Percentiles rank a stretch among this genome's conserved stretches.
Conservation (phyloP, 2,329 filamentous ascomycete species). For the Polychaeton citri region DNA sequence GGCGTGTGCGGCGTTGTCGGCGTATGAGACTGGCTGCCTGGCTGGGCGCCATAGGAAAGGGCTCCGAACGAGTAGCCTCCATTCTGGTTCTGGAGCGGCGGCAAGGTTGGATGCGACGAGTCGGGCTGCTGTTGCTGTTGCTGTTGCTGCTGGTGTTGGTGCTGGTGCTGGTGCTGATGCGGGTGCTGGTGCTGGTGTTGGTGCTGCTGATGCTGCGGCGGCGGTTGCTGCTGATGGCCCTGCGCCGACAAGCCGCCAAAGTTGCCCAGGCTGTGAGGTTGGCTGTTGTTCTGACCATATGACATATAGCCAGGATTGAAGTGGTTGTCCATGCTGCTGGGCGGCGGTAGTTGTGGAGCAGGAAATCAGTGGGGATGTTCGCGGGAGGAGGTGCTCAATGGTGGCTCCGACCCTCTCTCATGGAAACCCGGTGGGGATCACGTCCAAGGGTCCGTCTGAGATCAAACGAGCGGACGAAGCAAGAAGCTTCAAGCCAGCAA, state of each 20-base stretch:
- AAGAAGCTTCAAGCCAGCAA: constrained; percentile 1
- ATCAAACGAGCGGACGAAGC: neutral
- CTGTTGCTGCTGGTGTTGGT: constrained; percentile 8
- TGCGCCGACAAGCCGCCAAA: constrained; percentile 5
- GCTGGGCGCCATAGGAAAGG: constrained; percentile 18
- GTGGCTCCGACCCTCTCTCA: constrained; percentile 6
- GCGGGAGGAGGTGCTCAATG: constrained; percentile 6
- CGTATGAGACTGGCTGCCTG: constrained; percentile 18
- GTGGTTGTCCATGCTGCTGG: constrained; percentile 13
- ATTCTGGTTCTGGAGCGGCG: constrained; percentile 21
- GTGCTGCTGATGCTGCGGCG: no score
- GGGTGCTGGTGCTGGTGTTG: constrained; percentile 11
- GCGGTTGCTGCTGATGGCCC: constrained; percentile 4
- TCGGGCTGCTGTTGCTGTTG: constrained; percentile 5
- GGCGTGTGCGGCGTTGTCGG: constrained; percentile 22
- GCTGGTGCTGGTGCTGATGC: constrained; percentile 6
- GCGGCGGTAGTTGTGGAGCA: constrained; percentile 2
- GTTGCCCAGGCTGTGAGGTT: constrained; percentile 2
- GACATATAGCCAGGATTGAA: constrained; percentile 15
- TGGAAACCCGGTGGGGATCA: constrained; percentile 1
- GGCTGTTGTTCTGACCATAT: constrained; percentile 8
- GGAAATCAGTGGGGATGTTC: constrained; percentile 6
- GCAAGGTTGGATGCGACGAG: constrained; percentile 17
- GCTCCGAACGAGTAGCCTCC: constrained; percentile 19
- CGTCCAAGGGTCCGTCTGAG: neutral